These are phyloP conservation scores for Apiotrichum porosum DNA, from an alignment of 1,284 basidiomycete genomes.

Conservation along the genomic window DNA sequence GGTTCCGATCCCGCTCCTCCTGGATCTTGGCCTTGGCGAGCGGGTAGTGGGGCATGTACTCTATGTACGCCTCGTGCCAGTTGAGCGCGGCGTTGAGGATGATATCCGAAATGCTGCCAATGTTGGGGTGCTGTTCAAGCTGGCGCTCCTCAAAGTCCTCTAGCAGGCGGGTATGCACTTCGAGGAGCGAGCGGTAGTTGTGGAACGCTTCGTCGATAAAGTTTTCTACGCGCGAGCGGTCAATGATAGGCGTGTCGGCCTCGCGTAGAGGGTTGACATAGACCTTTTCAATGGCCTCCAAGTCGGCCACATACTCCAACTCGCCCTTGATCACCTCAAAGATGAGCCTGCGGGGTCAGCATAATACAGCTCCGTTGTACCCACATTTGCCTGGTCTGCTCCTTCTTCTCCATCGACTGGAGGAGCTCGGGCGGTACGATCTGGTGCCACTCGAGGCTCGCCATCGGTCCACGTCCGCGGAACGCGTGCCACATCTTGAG, in stretches of 20 bases:
- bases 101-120: slow-evolving; percentile 77
- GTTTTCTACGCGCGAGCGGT: slow-evolving; percentile 62
- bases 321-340: slow-evolving; percentile 95
- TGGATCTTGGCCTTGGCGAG: slow-evolving; percentile 87
- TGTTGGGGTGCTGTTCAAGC: slow-evolving; percentile 78
- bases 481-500: slow-evolving; percentile 79
- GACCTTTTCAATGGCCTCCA: slow-evolving; percentile 79
- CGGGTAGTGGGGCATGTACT: slow-evolving; percentile 89
- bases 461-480: slow-evolving; percentile 67
- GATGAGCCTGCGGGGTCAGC: slow-evolving; percentile 65
- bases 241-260: slow-evolving; percentile 71
- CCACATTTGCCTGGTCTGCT: slow-evolving; percentile 82
- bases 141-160: slow-evolving; percentile 80
- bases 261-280: slow-evolving; percentile 65
- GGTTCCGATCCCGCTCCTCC: slow-evolving; percentile 76
- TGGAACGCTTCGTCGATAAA: slow-evolving; percentile 91
- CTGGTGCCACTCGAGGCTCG: slow-evolving; percentile 81
- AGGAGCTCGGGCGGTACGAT: slow-evolving; percentile 67
- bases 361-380: slow-evolving; percentile 32
- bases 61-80: slow-evolving; percentile 87
- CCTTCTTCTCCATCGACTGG: slow-evolving; percentile 64
- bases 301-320: slow-evolving; percentile 89
- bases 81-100: slow-evolving; percentile 84
- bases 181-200: slow-evolving; percentile 62
- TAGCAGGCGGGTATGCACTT: slow-evolving; percentile 74